Evolutionary conservation across 2,329 filamentous ascomycete species (phyloP), one percentile per base, ranked within the genome.

Genomic region (Penicillium corylophilum): DNA sequence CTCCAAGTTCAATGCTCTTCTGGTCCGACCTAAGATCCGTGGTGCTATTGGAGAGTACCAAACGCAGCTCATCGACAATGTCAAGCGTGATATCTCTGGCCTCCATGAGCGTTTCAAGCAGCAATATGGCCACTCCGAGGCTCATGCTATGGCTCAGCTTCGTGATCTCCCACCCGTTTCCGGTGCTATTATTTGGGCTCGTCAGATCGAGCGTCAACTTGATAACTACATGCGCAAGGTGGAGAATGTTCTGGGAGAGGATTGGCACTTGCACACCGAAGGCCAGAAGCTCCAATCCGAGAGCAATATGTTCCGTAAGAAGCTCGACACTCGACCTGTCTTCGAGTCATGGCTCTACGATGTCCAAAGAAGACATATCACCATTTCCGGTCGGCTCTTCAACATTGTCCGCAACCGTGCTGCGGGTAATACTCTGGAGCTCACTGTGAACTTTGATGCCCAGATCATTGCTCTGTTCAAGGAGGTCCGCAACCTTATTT

Each of bases 401-500:
- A 88, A 89, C 53, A 92, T 99, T 64, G 84, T 81, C 58, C 89
- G 89, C 61, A 91, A 96, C 60, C 85, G 94, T 60, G 89, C 93
- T n/a, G 88, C 90, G 13, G 93, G 93, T 53, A 94, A 96, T 65
- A 83, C 86, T 13, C 77, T 97, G 28, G 93, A 97, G 71, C 80
- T 99, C 23, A 83, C 83, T 12, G 92, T 99, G 69, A 99, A 97
- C 73, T 99, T 99, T 64, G 93, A 99, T 68, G 86, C 89, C 12
- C 94, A 99, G 69, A 90, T 97, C 50, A 99, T 99, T 67, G 92
- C 93, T 0, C 78, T 99, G 9, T 99, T 99, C 81, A 99, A 99
- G 69, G 94, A 99, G 76, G 95, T 95, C 23, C 86, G 95, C 36
- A 99, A 99, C 67, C 77, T 99, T 39, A 85, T 90, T 12, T 99